A percentile compares a stretch with the other conserved stretches of the same genome.
These are phyloP conservation scores for Microbotryum intermedium DNA, from an alignment of 1,284 basidiomycete species.

Conservation along the genomic window DNA sequence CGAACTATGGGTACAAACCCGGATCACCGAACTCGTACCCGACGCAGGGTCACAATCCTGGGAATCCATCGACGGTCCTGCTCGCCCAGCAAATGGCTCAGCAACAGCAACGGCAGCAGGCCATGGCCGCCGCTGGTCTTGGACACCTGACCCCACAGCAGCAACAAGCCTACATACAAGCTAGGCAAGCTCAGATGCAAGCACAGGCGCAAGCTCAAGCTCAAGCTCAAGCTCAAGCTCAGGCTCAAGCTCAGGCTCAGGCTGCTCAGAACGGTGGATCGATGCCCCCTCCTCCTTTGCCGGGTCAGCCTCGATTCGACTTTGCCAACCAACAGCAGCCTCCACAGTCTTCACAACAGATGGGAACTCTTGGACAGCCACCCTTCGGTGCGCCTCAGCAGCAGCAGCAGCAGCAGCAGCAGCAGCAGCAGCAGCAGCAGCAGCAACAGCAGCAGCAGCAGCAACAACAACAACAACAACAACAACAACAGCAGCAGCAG, in stretches of 20 bases:
- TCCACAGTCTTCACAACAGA: neutral
- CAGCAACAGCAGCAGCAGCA: neutral
- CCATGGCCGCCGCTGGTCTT: neutral
- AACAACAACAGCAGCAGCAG: constrained; percentile 1
- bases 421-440: neutral
- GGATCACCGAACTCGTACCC: neutral
- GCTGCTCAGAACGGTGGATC: too few species aligned
- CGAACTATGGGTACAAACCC: neutral
- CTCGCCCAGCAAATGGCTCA: constrained; percentile 20
- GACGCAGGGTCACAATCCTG: neutral
- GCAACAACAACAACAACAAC: neutral
- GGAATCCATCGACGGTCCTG: constrained; percentile 6
- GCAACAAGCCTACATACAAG: neutral
- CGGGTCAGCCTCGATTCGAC: too few species aligned
- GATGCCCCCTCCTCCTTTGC: too few species aligned
- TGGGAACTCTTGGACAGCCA: neutral
- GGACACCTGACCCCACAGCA: neutral
- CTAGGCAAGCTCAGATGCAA: neutral
- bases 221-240: neutral
- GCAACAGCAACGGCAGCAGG: constrained; percentile 4
- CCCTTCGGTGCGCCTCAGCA: neutral
- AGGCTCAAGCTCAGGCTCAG: too few species aligned
- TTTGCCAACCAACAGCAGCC: neutral
- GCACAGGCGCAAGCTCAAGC: too few species aligned
- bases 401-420: constrained; percentile 4